Conservation (phyloP, 108 stramenopile species). For the Cyclotella distinguenda region DNA sequence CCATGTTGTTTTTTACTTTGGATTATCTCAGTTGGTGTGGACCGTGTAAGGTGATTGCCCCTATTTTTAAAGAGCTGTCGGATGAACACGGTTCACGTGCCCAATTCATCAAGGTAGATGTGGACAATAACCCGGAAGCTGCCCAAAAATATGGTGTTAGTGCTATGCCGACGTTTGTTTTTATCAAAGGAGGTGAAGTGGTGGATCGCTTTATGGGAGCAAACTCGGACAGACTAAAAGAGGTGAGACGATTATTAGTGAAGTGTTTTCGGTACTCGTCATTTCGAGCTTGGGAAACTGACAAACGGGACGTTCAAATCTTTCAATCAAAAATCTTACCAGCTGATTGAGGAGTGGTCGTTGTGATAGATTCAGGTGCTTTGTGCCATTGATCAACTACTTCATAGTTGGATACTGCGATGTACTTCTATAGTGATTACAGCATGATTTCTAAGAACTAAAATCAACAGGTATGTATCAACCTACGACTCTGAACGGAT, state of each 20-base stretch:
- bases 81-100: constrained; percentile 53
- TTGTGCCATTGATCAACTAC: neutral
- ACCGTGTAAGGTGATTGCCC: constrained; percentile 85
- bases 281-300: neutral
- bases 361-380: neutral
- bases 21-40: constrained; percentile 5
- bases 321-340: neutral
- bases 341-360: constrained; percentile 10
- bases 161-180: constrained; percentile 92
- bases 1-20: neutral
- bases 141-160: constrained; percentile 78
- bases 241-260: constrained; percentile 19
- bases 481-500: neutral
- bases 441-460: neutral
- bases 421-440: neutral
- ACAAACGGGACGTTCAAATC: neutral
- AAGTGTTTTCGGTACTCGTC: neutral
- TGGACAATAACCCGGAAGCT: constrained; percentile 85
- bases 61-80: constrained; percentile 70
- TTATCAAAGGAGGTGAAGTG: constrained; percentile 83
- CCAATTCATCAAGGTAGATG: constrained; percentile 88
- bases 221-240: constrained; percentile 57
- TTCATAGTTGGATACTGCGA: neutral
- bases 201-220: constrained; percentile 84
- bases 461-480: neutral